These are phyloP conservation scores for Suillus tomentosus DNA, from an alignment of 768 basidiomycete genomes.

Conservation along the genomic window DNA sequence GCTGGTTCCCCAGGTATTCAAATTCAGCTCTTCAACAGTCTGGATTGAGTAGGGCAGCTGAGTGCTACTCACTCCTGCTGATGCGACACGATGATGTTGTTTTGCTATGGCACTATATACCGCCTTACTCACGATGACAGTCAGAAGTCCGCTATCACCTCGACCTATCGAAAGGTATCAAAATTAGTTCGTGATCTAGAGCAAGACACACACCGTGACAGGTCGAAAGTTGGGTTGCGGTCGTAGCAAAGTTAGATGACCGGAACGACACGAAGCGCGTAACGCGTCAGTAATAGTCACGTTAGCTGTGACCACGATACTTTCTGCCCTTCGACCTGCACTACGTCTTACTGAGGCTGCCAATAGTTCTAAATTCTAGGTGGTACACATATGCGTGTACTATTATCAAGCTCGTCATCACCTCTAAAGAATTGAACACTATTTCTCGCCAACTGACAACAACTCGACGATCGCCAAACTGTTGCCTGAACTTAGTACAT, in stretches of 20 bases:
- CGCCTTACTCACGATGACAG: no score
- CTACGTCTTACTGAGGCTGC: not conserved
- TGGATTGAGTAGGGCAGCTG: no score
- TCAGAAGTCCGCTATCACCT: no score
- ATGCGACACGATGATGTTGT: no score
- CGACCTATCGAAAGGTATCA: no score
- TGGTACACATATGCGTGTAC: not conserved
- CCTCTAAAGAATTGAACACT: not conserved
- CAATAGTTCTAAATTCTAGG: not conserved
- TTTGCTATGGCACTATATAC: no score
- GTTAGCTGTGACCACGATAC: not conserved
- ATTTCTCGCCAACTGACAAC: not conserved
- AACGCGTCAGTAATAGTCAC: slow-evolving; percentile 1
- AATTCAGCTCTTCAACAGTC: no score
- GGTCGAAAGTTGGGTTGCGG: no score
- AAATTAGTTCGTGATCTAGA: no score
- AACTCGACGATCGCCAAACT: not conserved
- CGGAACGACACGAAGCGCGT: not conserved
- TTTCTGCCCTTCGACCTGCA: not conserved
- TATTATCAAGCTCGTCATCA: not conserved
- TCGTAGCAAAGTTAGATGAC: no score
- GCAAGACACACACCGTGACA: not conserved
- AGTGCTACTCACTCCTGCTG: no score
- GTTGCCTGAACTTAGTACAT: not conserved
- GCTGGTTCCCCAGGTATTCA: no score